Percentiles rank a stretch among this genome's conserved stretches.
Conservation (phyloP, 1,139 yeast species). For the Yamadazyma dendronema region DNA sequence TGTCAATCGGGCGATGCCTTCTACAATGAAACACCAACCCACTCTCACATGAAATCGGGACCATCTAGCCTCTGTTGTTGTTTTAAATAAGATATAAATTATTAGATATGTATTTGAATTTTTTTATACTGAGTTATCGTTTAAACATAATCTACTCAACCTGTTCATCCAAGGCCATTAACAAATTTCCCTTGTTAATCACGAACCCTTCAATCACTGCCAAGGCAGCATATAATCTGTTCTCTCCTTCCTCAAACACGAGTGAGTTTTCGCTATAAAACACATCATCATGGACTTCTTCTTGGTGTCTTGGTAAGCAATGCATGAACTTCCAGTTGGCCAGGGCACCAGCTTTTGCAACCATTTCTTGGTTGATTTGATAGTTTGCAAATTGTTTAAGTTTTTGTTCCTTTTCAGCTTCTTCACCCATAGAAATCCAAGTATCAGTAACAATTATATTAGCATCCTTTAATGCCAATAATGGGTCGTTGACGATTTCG, state of each 20-base stretch:
- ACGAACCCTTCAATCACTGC: slow-evolving; percentile 91
- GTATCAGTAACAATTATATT: slow-evolving; percentile 94
- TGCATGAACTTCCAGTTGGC: slow-evolving; percentile 90
- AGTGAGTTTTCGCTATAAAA: slow-evolving; percentile 81
- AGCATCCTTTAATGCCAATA: slow-evolving; percentile 67
- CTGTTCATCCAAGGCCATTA: slow-evolving; percentile 16
- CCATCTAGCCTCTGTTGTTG: too few species aligned
- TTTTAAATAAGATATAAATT: too few species aligned
- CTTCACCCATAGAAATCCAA: slow-evolving; percentile 98
- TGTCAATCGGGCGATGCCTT: background rate
- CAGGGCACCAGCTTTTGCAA: slow-evolving; percentile 54
- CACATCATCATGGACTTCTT: slow-evolving; percentile 91
- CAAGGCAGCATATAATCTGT: slow-evolving; percentile 93
- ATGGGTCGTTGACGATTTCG: slow-evolving; percentile 71
- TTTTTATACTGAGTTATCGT: too few species aligned
- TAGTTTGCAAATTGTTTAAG: slow-evolving; percentile 81
- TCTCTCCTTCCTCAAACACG: slow-evolving; percentile 94
- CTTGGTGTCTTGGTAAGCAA: slow-evolving; percentile 91
- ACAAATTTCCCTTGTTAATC: slow-evolving; percentile 68
- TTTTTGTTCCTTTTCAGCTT: slow-evolving; percentile 67
- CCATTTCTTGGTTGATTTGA: slow-evolving; percentile 73
- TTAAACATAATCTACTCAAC: too few species aligned
- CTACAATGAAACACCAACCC: too few species aligned
- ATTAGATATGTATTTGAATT: too few species aligned
- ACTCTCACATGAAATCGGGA: too few species aligned